phyloP scores from a whole-genome alignment of 768 basidiomycete genomes.

The Psilocybe azurescens region DNA sequence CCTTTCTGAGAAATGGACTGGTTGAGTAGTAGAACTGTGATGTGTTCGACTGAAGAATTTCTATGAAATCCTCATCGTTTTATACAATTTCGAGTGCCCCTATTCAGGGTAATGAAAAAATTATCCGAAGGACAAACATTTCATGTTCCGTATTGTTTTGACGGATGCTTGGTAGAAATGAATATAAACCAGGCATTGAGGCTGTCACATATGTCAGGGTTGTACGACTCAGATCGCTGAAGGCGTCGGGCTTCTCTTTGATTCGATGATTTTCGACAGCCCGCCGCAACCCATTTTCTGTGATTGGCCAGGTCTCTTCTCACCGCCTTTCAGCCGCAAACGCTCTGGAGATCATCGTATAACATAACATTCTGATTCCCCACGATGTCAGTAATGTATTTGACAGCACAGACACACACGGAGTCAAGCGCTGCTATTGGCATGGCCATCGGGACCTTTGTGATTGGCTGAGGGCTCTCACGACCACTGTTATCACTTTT shows the following conservation, averaged over 20 bases:
- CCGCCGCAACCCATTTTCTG: not conserved
- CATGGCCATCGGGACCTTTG: too few species aligned
- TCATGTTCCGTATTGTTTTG: not conserved
- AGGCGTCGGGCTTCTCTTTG: not conserved
- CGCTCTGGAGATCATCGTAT: not conserved
- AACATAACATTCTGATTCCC: too few species aligned
- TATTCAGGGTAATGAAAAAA: not conserved
- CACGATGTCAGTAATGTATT: not conserved
- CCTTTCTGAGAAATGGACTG: slow-evolving; percentile 6
- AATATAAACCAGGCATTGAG: not conserved
- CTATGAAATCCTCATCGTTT: not conserved
- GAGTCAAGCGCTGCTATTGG: too few species aligned
- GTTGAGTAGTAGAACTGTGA: slow-evolving; percentile 9
- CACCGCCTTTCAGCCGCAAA: not conserved
- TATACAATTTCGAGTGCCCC: slow-evolving; percentile 3
- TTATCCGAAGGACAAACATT: not conserved
- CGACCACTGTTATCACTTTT: too few species aligned
- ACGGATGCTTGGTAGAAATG: not conserved
- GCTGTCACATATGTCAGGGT: not conserved
- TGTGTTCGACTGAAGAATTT: slow-evolving; percentile 11
- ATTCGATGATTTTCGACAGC: not conserved
- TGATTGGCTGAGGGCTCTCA: too few species aligned
- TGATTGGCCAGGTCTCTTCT: not conserved
- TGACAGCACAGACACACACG: not conserved
- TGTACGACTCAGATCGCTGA: not conserved